A percentile compares a stretch with the other conserved stretches of the same genome.
These are phyloP conservation scores for Lentinula boryana DNA, from an alignment of 768 basidiomycete genomes.

Conservation along the genomic window DNA sequence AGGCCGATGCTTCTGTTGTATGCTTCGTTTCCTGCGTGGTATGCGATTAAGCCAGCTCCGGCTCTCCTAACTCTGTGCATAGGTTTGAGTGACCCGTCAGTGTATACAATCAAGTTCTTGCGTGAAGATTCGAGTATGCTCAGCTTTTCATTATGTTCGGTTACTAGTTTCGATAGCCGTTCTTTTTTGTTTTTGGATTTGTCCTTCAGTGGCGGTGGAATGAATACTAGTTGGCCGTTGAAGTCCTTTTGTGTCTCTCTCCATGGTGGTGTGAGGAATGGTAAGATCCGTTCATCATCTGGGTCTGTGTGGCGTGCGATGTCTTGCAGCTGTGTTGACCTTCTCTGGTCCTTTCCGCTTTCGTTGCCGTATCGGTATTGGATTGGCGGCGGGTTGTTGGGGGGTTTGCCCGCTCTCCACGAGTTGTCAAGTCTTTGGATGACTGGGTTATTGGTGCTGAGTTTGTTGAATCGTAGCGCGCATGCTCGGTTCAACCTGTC, in stretches of 20 bases:
- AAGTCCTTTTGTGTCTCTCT: not conserved
- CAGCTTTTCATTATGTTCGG: not conserved
- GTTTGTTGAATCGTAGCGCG: constrained; percentile 1
- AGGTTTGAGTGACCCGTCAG: not conserved
- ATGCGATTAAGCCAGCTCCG: not conserved
- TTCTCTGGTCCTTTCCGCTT: not conserved
- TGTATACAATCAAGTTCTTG: not conserved
- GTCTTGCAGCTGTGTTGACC: not conserved
- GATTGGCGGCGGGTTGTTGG: constrained; percentile 8
- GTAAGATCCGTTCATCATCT: not conserved
- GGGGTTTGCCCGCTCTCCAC: constrained; percentile 1
- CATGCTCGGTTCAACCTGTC: not conserved
- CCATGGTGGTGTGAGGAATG: not conserved
- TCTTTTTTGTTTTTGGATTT: not conserved
- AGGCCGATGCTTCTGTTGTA: too few species aligned
- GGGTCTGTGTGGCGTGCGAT: not conserved
- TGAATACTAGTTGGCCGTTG: not conserved
- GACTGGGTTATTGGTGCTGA: constrained; percentile 8
- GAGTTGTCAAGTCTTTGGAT: constrained; percentile 6
- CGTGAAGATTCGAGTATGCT: not conserved
- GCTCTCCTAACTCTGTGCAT: not conserved
- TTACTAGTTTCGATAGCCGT: not conserved
- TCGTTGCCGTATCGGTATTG: not conserved
- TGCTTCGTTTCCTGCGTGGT: not conserved
- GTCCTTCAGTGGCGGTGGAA: not conserved